Base-by-base conservation (phyloP, 1,284 basidiomycete species). In the Dichomitus squalens region DNA sequence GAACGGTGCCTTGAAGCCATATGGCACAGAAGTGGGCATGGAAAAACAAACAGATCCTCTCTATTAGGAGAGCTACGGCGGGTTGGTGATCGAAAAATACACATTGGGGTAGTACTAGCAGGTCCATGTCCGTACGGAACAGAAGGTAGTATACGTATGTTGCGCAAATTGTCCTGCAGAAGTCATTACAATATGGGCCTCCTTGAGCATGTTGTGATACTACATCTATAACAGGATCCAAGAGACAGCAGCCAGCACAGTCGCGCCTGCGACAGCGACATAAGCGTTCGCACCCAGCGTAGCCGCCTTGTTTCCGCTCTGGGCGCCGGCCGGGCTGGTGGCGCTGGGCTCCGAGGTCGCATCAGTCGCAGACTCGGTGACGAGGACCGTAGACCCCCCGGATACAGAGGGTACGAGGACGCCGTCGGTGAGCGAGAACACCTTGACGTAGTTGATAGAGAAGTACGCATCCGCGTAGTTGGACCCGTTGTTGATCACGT, bases 391-490 rank as follows among this genome's bases (percentile, higher is more conserved):
- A 7, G 61, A 58, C 7, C 58, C 59, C 27, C 50, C 58, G 12
- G 59, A 60, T 25, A 39, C 29, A 27, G 59, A 51, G n/a, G 57
- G 50, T 34, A 65, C 54, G 50, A 67, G 61, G 44, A 64, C 54
- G 39, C 52, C 55, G 47, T 58, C 63, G 52, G 63, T 68, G 8
- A 64, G 63, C 18, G 72, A 73, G 67, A 75, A 78, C 20, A 72
- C 75, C 59, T 80, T 80, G 65, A 84, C 70, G 65, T 78, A 80
- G 60, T 73, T 70, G 68, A 84, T 72, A 71, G 82, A 80, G 66
- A 82, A 83, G 73, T 81, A 75, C 1, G 83, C 82, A 23, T 77
- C 68, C 52, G 77, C 76, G 67, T 79, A 84, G 35, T 79, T 75
- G 53, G 72, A 66, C 21, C 80, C 81, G 43, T 77, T 72, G 64